Evolutionary conservation across 345 rosid species (phyloP).

Genomic region (Nasturtium officinale): DNA sequence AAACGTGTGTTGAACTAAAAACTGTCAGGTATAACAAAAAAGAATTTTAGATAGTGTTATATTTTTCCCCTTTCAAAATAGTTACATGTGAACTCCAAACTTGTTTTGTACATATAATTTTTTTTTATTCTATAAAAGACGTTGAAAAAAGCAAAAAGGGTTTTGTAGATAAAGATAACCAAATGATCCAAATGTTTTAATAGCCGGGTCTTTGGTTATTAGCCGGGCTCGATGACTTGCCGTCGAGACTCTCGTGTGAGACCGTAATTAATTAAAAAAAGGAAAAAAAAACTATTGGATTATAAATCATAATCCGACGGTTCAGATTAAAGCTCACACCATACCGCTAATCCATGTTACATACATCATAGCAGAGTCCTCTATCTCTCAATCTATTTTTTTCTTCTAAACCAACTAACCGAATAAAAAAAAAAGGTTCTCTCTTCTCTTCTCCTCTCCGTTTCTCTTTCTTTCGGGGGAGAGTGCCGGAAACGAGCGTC

Average conservation of each 20-base stretch:
- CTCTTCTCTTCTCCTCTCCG: conserved; percentile 36
- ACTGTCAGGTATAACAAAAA: not conserved
- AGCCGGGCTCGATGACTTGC: conserved; percentile 12
- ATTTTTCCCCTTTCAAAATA: not conserved
- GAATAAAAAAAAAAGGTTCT: not conserved
- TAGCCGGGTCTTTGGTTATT: conserved; percentile 23
- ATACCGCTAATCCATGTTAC: conserved; percentile 23
- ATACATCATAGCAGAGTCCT: conserved; percentile 23
- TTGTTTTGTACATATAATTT: conserved; percentile 3
- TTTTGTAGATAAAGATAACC: not conserved
- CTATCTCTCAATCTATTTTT: conserved; percentile 21
- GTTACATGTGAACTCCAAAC: not conserved
- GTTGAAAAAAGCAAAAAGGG: not conserved
- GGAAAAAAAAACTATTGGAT: not conserved
- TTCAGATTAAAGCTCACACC: conserved; percentile 19
- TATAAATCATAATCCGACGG: conserved; percentile 24
- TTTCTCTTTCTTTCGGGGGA: conserved; percentile 34
- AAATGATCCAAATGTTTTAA: conserved; percentile 5
- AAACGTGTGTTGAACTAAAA: not conserved
- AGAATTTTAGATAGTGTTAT: not conserved
- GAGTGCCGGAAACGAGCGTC: conserved; percentile 33
- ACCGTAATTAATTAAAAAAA: not conserved
- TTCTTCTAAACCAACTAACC: conserved; percentile 27
- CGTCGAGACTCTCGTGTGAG: conserved; percentile 39
- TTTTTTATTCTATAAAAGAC: not conserved